These are phyloP conservation scores for Mycena chlorophos DNA, from an alignment of 768 basidiomycete species.

Conservation along the genomic window DNA sequence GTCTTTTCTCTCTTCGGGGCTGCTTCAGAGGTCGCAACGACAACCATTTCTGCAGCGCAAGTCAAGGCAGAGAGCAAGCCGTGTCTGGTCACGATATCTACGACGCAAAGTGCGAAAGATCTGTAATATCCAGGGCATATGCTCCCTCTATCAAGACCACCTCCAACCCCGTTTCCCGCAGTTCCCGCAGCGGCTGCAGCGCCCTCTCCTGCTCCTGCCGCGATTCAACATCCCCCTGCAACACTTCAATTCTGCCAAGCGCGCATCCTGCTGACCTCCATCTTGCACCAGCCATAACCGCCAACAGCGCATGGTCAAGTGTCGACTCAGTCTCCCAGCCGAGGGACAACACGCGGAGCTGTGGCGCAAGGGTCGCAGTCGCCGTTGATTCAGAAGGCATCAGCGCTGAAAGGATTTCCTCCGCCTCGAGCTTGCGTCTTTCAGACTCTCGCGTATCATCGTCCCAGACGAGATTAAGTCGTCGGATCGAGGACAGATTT, in stretches of 20 bases:
- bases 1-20: conserved; percentile 53
- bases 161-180: background rate
- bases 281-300: background rate
- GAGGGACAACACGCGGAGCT: background rate
- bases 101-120: too few species aligned
- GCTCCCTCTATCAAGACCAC: background rate
- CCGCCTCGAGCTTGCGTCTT: background rate
- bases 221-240: background rate
- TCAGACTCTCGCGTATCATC: background rate
- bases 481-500: too few species aligned
- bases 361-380: background rate
- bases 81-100: too few species aligned
- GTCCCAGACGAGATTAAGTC: too few species aligned
- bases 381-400: background rate
- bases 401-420: background rate
- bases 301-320: background rate
- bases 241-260: background rate
- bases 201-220: background rate
- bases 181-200: background rate
- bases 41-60: too few species aligned
- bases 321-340: background rate
- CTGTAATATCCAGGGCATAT: too few species aligned
- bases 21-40: background rate
- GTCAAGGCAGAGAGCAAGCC: too few species aligned
- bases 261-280: background rate